Percentiles rank a stretch among this genome's conserved stretches.
phyloP scores from a whole-genome alignment of 176 grass and related monocot species.

The Avena atlantica region DNA sequence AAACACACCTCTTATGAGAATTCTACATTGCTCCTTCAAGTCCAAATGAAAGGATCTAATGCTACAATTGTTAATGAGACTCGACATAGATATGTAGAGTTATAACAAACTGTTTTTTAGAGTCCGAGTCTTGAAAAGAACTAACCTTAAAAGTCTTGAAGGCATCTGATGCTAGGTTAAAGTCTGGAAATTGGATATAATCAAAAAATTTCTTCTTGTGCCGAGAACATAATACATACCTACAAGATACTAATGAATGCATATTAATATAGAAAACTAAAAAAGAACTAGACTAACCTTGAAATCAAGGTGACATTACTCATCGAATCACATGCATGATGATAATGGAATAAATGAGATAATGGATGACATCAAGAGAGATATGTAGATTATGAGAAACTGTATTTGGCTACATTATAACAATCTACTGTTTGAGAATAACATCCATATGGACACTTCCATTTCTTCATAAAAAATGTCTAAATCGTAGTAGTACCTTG shows the following conservation, averaged over 20 bases:
- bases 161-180: slow-evolving; percentile 61
- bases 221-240: slow-evolving; percentile 57
- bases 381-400: neutral
- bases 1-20: neutral
- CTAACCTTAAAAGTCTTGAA: slow-evolving; percentile 75
- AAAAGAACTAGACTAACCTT: neutral
- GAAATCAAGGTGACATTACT: neutral
- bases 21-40: neutral
- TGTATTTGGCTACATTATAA: neutral
- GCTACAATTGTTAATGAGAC: neutral
- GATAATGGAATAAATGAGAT: neutral
- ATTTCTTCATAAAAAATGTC: neutral
- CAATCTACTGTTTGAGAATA: neutral
- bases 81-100: neutral
- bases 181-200: slow-evolving; percentile 63
- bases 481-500: slow-evolving; percentile 48
- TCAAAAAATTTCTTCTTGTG: slow-evolving; percentile 67
- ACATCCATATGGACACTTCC: neutral
- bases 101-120: no score
- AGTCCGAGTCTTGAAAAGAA: neutral
- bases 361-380: neutral
- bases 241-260: slow-evolving; percentile 15
- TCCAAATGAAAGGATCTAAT: neutral
- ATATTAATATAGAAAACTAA: neutral
- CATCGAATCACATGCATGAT: neutral